Conservation (phyloP, 305 asterid species). For the Solanum hybrid region DNA sequence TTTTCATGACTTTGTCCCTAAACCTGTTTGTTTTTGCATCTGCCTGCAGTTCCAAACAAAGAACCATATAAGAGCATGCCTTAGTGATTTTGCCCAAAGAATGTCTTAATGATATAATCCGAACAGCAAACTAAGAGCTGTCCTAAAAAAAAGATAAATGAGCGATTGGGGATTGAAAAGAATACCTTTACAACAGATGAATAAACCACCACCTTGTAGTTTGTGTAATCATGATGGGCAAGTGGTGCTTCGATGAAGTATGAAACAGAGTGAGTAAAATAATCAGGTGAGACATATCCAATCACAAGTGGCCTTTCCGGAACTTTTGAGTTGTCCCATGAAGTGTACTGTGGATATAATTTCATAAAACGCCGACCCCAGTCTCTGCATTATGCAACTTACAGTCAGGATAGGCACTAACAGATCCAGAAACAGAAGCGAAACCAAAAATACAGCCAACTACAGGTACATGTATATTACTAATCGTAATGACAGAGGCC, state of each 20-base stretch:
- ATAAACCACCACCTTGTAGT: conserved; percentile 85
- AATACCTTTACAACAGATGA: conserved; percentile 97
- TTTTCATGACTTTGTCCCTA: conserved; percentile 77
- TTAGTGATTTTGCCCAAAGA: not conserved
- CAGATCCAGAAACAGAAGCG: not conserved
- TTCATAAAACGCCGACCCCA: conserved; percentile 98
- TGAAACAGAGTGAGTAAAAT: conserved; percentile 96
- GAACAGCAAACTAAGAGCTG: conserved; percentile 4
- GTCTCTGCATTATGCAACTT: conserved; percentile 53
- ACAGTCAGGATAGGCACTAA: not conserved
- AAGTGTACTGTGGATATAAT: conserved; percentile 63
- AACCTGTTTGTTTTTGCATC: conserved; percentile 91
- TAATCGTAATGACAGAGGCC: not conserved
- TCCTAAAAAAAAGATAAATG: not conserved
- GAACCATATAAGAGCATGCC: not conserved
- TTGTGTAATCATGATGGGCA: conserved; percentile 59
- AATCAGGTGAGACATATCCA: conserved; percentile 99
- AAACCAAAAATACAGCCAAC: not conserved
- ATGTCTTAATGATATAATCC: not conserved
- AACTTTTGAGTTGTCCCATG: conserved; percentile 91
- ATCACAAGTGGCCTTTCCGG: conserved; percentile 79
- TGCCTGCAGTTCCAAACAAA: conserved; percentile 43
- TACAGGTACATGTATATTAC: not conserved
- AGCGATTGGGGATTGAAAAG: conserved; percentile 4
- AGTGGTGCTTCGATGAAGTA: conserved; percentile 96